Evolutionary conservation across 2,329 filamentous ascomycete genomes (phyloP).

Genomic region (Podosphaera fusca): DNA sequence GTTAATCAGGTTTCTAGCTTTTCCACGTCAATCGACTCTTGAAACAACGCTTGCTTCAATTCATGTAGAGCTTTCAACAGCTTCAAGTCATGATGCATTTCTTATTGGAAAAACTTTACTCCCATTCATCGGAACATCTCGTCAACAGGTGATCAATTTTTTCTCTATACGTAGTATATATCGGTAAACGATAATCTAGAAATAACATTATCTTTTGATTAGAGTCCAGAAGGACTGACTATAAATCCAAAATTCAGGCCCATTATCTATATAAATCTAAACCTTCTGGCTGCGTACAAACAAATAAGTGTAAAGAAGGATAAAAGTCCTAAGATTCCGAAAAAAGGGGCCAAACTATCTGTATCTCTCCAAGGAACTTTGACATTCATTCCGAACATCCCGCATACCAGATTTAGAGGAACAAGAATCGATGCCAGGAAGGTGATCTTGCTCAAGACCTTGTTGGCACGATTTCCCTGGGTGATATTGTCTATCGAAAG

Average conservation of each 20-base stretch:
- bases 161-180: too few relatives aligned
- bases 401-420: constrained; percentile 39
- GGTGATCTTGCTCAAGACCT: constrained; percentile 83
- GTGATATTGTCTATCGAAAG: constrained; percentile 78
- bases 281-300: constrained; percentile 9
- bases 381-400: constrained; percentile 78
- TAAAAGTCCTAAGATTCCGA: constrained; percentile 34
- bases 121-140: too few relatives aligned
- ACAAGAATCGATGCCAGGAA: constrained; percentile 88
- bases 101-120: too few relatives aligned
- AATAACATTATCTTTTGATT: too few relatives aligned
- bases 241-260: neutral
- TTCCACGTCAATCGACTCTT: too few relatives aligned
- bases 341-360: constrained; percentile 29
- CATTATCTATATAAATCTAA: constrained; percentile 13
- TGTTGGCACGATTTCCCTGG: constrained; percentile 71
- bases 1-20: too few relatives aligned
- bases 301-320: constrained; percentile 21
- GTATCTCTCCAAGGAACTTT: constrained; percentile 36
- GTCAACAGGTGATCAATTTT: too few relatives aligned
- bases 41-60: too few relatives aligned
- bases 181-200: too few relatives aligned
- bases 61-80: too few relatives aligned
- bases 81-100: too few relatives aligned
- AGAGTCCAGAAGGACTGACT: too few relatives aligned